Evolutionary conservation across 208 protist genomes (phyloP).

Genomic region (Wallacemonas sp.): DNA sequence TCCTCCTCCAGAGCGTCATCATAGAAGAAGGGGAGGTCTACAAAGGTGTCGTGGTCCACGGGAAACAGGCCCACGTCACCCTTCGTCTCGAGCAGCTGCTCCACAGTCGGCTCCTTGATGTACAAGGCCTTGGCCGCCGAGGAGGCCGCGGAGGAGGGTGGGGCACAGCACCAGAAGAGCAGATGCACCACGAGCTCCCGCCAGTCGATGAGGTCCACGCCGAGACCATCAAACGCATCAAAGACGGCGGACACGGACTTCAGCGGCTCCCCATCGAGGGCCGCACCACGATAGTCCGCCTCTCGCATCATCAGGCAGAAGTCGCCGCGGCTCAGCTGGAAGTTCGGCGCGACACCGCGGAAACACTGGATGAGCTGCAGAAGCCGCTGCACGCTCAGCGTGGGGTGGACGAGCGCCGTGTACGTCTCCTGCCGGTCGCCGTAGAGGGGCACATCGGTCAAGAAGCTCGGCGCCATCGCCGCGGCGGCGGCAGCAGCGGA

Average conservation of each 20-base stretch:
- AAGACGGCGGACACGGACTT: conserved; percentile 60
- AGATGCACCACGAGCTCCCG: conserved; percentile 83
- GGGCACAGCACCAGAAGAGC: conserved; percentile 72
- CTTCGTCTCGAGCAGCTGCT: conserved; percentile 53
- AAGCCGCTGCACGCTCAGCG: conserved; percentile 56
- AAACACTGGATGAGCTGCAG: conserved; percentile 65
- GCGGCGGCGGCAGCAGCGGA: not conserved
- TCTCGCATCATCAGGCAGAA: conserved; percentile 64
- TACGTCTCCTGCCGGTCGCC: conserved; percentile 21
- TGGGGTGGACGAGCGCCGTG: conserved; percentile 50
- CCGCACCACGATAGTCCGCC: conserved; percentile 62
- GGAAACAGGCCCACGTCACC: conserved; percentile 34
- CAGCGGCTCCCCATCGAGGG: conserved; percentile 19
- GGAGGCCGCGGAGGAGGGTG: conserved; percentile 5
- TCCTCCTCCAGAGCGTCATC: conserved; percentile 43
- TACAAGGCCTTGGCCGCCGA: not conserved
- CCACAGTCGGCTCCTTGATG: conserved; percentile 55
- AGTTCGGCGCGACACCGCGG: conserved; percentile 68
- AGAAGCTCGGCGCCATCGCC: conserved; percentile 43
- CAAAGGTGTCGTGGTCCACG: conserved; percentile 57
- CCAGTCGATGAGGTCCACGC: conserved; percentile 80
- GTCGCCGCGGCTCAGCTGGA: conserved; percentile 56
- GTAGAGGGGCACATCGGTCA: conserved; percentile 70
- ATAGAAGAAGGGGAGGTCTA: conserved; percentile 68
- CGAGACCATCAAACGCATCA: conserved; percentile 54